These are phyloP conservation scores for Pelargonium cotyledonis DNA, from an alignment of 441 rosid species.

Conservation along the genomic window DNA sequence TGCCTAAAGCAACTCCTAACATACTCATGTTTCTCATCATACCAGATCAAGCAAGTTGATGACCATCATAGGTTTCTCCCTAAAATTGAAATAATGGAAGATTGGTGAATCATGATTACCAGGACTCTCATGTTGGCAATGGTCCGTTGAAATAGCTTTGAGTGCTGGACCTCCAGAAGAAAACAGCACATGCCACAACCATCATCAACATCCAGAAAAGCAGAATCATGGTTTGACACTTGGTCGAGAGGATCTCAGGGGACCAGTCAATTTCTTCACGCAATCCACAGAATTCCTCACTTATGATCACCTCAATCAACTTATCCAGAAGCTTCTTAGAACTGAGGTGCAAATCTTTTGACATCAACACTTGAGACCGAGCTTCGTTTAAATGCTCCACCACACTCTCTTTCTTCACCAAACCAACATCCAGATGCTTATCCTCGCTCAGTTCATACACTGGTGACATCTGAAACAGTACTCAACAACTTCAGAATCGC, in stretches of 20 bases:
- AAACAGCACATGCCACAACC: not conserved
- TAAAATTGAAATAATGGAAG: too few relatives aligned
- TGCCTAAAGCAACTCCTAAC: too few relatives aligned
- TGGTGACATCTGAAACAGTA: not conserved
- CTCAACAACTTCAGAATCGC: not conserved
- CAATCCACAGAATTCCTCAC: not conserved
- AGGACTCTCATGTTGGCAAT: constrained; percentile 1
- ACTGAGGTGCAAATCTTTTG: constrained; percentile 3
- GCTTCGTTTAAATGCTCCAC: not conserved
- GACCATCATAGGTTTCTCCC: too few relatives aligned
- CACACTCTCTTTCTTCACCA: not conserved
- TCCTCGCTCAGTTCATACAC: not conserved
- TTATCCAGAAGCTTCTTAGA: not conserved
- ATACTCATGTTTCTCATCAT: too few relatives aligned
- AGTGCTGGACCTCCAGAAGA: not conserved
- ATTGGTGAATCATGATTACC: not conserved
- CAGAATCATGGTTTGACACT: not conserved
- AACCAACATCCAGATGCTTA: constrained; percentile 1
- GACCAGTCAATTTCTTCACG: not conserved
- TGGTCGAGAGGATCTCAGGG: not conserved
- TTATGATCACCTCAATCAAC: not conserved
- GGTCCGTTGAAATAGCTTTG: constrained; percentile 2
- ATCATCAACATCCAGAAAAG: not conserved
- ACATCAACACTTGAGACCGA: not conserved
- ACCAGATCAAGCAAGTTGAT: too few relatives aligned